Evolutionary conservation across 192 early-diverging fungal genomes (phyloP).

Genomic region (Backusella luteola): DNA sequence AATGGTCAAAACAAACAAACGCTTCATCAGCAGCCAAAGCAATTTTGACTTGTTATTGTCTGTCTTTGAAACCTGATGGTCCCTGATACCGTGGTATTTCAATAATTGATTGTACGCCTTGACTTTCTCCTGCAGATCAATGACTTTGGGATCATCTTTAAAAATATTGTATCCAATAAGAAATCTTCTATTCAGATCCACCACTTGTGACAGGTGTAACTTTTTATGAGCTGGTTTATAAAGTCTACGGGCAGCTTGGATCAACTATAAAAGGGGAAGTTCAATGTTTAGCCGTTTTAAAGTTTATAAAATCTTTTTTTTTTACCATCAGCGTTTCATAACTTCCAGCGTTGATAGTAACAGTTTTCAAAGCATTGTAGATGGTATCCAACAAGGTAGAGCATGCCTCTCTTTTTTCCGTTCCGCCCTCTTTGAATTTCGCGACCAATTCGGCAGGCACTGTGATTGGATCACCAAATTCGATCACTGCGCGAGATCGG

Average conservation of each 20-base stretch:
- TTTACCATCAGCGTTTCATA: constrained; percentile 87
- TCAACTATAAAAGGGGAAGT: constrained; percentile 46
- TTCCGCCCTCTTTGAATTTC: constrained; percentile 80
- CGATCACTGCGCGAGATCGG: constrained; percentile 95
- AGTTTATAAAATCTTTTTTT: constrained; percentile 11
- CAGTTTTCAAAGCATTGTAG: constrained; percentile 75
- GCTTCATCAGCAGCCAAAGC: constrained; percentile 65
- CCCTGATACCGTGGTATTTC: constrained; percentile 89
- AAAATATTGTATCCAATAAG: constrained; percentile 79
- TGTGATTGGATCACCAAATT: constrained; percentile 91
- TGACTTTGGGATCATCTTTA: constrained; percentile 80
- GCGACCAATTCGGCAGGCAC: constrained; percentile 78
- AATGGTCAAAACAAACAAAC: constrained; percentile 66
- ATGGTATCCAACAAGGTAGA: constrained; percentile 76
- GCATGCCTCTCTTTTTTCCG: constrained; percentile 80
- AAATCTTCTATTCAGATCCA: constrained; percentile 89
- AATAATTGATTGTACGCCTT: constrained; percentile 86
- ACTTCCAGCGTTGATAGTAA: constrained; percentile 92
- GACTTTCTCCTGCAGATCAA: constrained; percentile 74
- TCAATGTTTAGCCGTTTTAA: neutral
- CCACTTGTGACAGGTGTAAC: constrained; percentile 80
- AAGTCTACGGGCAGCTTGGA: constrained; percentile 91
- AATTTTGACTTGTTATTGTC: constrained; percentile 63
- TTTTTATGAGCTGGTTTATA: constrained; percentile 87
- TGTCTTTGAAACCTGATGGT: constrained; percentile 93